These are phyloP conservation scores for Pilaira anomala DNA, from an alignment of 192 early-diverging fungal species.

Conservation along the genomic window DNA sequence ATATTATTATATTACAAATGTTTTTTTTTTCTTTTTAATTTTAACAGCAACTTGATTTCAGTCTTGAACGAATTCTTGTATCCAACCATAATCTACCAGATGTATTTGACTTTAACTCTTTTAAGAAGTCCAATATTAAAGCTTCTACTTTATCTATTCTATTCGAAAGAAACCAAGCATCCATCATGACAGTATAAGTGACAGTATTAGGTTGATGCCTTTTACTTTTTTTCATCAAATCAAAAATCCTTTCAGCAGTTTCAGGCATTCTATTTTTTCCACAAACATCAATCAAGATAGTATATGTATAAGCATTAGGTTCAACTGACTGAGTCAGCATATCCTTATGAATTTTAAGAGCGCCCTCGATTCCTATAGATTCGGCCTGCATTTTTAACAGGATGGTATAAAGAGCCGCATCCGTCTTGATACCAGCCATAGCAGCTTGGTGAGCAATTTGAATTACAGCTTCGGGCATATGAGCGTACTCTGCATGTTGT, in stretches of 20 bases:
- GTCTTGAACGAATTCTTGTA: neutral
- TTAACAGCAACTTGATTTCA: neutral
- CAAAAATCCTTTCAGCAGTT: conserved; percentile 34
- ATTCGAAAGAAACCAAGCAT: conserved; percentile 16
- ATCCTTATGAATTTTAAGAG: conserved; percentile 24
- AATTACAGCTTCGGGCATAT: conserved; percentile 1
- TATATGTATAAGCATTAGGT: conserved; percentile 39
- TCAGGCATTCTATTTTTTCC: conserved; percentile 23
- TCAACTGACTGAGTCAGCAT: conserved; percentile 24
- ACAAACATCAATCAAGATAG: conserved; percentile 28
- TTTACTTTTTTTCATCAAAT: conserved; percentile 27
- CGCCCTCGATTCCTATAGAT: conserved; percentile 3
- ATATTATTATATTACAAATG: neutral
- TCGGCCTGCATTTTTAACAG: conserved; percentile 30
- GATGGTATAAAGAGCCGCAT: conserved; percentile 34
- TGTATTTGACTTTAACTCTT: conserved; percentile 4
- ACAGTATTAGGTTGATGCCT: conserved; percentile 29
- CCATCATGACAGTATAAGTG: conserved; percentile 33
- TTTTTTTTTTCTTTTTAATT: neutral
- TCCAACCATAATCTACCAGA: conserved; percentile 23
- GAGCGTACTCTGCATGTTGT: neutral
- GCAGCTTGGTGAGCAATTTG: conserved; percentile 23
- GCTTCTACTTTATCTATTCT: conserved; percentile 17
- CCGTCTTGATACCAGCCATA: conserved; percentile 29
- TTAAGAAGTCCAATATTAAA: conserved; percentile 12